Percentiles rank a stretch among this genome's conserved stretches.
Evolutionary conservation across 805 yeast genomes (phyloP).

Genomic region (Candida krabiensis): DNA sequence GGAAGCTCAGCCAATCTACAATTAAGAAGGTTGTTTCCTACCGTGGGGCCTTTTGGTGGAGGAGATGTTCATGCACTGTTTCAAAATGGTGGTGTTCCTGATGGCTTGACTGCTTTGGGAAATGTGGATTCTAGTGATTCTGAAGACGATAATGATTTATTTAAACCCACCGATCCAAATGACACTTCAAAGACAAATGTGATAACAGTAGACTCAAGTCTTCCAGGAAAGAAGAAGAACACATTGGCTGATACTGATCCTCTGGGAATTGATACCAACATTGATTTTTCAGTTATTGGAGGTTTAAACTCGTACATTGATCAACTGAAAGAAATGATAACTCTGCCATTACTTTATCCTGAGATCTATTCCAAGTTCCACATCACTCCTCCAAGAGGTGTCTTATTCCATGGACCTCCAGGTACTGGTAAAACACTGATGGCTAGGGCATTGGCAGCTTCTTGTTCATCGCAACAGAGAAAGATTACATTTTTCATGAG

Average conservation of each 20-base stretch:
- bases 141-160: constrained; percentile 46
- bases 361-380: constrained; percentile 87
- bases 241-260: constrained; percentile 89
- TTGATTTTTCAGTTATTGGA: constrained; percentile 75
- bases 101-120: constrained; percentile 36
- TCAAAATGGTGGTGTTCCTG: constrained; percentile 58
- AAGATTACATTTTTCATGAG: constrained; percentile 97
- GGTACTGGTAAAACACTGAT: constrained; percentile 98
- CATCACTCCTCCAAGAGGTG: constrained; percentile 97
- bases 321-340: constrained; percentile 95
- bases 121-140: constrained; percentile 45
- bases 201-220: constrained; percentile 17
- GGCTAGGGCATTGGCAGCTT: constrained; percentile 97
- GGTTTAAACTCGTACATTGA: constrained; percentile 89
- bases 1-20: constrained; percentile 35
- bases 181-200: constrained; percentile 24
- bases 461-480: constrained; percentile 79
- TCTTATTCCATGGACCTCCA: constrained; percentile 97
- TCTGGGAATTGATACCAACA: constrained; percentile 68
- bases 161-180: constrained; percentile 34
- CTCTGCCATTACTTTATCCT: constrained; percentile 88
- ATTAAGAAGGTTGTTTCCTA: constrained; percentile 78
- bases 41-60: constrained; percentile 98
- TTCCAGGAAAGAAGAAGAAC: constrained; percentile 46
- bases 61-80: constrained; percentile 85